These are phyloP conservation scores for Monosporozyma unispora DNA, from an alignment of 805 yeast genomes.

Conservation along the genomic window DNA sequence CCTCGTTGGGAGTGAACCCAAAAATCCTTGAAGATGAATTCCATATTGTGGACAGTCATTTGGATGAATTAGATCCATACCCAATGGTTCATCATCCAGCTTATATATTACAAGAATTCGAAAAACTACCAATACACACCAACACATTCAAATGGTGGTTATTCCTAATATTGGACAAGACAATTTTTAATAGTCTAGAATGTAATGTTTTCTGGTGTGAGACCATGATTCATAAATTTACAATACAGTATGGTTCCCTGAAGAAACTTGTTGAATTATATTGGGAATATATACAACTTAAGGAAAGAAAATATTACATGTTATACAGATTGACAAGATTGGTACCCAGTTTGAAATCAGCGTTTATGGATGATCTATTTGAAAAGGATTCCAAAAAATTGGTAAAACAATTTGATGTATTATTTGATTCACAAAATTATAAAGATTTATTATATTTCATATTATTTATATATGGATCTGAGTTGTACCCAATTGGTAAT, in stretches of 20 bases:
- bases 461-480: slow-evolving; percentile 19
- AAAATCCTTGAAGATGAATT: neutral
- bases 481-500: slow-evolving; percentile 15
- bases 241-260: neutral
- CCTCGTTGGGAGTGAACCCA: neutral
- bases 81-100: neutral
- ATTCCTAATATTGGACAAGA: slow-evolving; percentile 23
- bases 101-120: neutral
- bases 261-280: neutral
- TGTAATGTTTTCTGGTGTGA: slow-evolving; percentile 14
- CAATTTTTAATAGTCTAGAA: slow-evolving; percentile 17
- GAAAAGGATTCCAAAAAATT: slow-evolving; percentile 3
- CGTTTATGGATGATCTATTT: slow-evolving; percentile 10
- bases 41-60: neutral
- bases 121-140: neutral
- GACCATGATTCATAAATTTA: neutral
- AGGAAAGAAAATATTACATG: slow-evolving; percentile 16
- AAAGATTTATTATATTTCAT: slow-evolving; percentile 21
- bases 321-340: slow-evolving; percentile 18
- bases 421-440: slow-evolving; percentile 15
- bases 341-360: slow-evolving; percentile 14
- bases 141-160: slow-evolving; percentile 8
- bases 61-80: neutral
- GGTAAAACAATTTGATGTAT: slow-evolving; percentile 13
- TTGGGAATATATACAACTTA: slow-evolving; percentile 2